Conservation (phyloP, 768 basidiomycete genomes). For the Lyophyllum decastes region DNA sequence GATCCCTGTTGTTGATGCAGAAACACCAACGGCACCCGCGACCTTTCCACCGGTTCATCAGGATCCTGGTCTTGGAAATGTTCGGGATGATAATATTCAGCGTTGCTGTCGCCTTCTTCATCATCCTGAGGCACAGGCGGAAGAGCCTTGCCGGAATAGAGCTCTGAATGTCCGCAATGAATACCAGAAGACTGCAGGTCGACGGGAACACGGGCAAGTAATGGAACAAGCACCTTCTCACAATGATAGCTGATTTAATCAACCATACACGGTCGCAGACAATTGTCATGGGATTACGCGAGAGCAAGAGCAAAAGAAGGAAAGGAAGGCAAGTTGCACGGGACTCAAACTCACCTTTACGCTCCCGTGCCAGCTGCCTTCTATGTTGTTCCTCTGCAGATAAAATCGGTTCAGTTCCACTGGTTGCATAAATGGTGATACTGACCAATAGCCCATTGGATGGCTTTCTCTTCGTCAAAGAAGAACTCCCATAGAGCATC, state of each 20-base stretch:
- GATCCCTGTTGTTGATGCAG: slow-evolving; percentile 50
- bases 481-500: slow-evolving; percentile 86
- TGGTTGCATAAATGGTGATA: slow-evolving; percentile 4
- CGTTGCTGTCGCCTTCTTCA: slow-evolving; percentile 16
- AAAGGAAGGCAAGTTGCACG: slow-evolving; percentile 21
- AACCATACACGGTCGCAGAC: slow-evolving; percentile 7
- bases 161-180: slow-evolving; percentile 13
- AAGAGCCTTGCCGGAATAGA: slow-evolving; percentile 15
- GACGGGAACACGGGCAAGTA: slow-evolving; percentile 15
- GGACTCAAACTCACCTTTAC: slow-evolving; percentile 75
- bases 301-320: slow-evolving; percentile 28
- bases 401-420: slow-evolving; percentile 14
- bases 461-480: slow-evolving; percentile 79
- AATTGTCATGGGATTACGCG: slow-evolving; percentile 16
- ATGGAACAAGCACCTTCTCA: slow-evolving; percentile 64
- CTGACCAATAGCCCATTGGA: slow-evolving; percentile 77
- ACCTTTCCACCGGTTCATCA: slow-evolving; percentile 32
- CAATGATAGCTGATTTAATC: slow-evolving; percentile 31
- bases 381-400: slow-evolving; percentile 68
- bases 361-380: slow-evolving; percentile 63
- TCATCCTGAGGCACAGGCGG: slow-evolving; percentile 20
- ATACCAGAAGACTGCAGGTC: slow-evolving; percentile 1
- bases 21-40: slow-evolving; percentile 61
- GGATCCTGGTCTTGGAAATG: slow-evolving; percentile 18
- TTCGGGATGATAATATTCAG: slow-evolving; percentile 22